These are phyloP conservation scores for Vigna trinervia DNA, from an alignment of 306 rosid species.

Conservation along the genomic window DNA sequence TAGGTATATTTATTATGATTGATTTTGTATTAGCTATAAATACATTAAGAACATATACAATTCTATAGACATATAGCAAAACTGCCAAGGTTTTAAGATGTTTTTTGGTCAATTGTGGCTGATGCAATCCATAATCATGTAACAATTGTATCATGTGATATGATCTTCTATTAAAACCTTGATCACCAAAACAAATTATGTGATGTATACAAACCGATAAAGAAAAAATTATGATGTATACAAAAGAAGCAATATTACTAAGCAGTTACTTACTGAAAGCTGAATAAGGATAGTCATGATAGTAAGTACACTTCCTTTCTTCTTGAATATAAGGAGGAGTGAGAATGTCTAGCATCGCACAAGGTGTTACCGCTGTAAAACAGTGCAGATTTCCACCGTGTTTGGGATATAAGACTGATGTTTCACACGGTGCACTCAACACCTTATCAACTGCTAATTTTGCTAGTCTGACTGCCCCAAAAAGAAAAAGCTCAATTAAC, in stretches of 20 bases:
- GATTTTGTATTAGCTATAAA: no score
- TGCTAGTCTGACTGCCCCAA: conserved; percentile 73
- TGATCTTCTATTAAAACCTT: neutral
- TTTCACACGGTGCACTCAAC: conserved; percentile 70
- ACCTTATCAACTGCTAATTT: conserved; percentile 81
- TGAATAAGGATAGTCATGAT: conserved; percentile 77
- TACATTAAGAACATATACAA: no score
- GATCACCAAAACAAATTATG: neutral
- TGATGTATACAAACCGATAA: neutral
- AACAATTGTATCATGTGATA: neutral
- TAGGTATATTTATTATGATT: no score
- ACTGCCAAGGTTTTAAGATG: neutral
- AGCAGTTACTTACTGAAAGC: conserved; percentile 67
- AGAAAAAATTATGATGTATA: neutral
- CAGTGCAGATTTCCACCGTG: conserved; percentile 89
- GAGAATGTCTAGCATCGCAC: conserved; percentile 90
- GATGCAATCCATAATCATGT: neutral
- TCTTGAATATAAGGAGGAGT: conserved; percentile 77
- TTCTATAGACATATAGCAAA: neutral
- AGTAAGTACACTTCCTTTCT: conserved; percentile 89
- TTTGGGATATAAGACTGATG: conserved; percentile 81
- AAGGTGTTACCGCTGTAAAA: conserved; percentile 86
- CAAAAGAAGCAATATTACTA: neutral
- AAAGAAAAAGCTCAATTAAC: neutral
- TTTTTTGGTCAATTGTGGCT: neutral